phyloP scores from a whole-genome alignment of 768 basidiomycete genomes.

The Tricholoma matsutake region DNA sequence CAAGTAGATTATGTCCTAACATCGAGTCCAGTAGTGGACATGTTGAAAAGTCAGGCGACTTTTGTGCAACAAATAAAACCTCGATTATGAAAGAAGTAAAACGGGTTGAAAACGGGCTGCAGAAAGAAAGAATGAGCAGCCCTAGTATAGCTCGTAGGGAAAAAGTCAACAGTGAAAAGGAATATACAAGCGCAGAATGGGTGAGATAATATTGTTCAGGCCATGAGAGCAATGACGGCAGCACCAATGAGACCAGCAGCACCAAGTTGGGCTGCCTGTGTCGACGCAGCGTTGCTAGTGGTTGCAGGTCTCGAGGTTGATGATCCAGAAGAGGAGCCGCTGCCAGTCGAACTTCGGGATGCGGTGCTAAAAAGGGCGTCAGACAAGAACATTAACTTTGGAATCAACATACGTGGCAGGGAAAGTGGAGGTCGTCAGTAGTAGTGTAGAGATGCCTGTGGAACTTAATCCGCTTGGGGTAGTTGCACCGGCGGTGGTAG shows the following conservation, averaged over 20 bases:
- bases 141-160: conserved; percentile 58
- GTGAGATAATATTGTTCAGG: conserved; percentile 25
- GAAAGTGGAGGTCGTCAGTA: conserved; percentile 10
- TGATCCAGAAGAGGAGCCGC: not conserved
- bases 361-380: not conserved
- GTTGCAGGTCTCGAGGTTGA: conserved; percentile 10
- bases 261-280: conserved; percentile 34
- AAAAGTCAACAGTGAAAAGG: conserved; percentile 15
- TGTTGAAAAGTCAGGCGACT: not conserved
- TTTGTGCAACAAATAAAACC: not conserved
- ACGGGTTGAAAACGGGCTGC: not conserved
- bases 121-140: conserved; percentile 30
- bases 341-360: not conserved
- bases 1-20: not conserved
- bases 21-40: not conserved
- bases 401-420: conserved; percentile 1
- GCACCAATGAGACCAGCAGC: conserved; percentile 41
- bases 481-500: conserved; percentile 10
- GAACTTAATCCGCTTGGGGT: conserved; percentile 12
- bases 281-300: conserved; percentile 27
- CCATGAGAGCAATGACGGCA: conserved; percentile 41
- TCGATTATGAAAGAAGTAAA: not conserved
- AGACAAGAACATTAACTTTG: not conserved
- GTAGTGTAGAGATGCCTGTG: conserved; percentile 3
- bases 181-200: conserved; percentile 1